Percentiles rank a stretch among this genome's conserved stretches.
phyloP scores from a whole-genome alignment of 2,329 filamentous ascomycete genomes.

The Beauveria brongniartii region DNA sequence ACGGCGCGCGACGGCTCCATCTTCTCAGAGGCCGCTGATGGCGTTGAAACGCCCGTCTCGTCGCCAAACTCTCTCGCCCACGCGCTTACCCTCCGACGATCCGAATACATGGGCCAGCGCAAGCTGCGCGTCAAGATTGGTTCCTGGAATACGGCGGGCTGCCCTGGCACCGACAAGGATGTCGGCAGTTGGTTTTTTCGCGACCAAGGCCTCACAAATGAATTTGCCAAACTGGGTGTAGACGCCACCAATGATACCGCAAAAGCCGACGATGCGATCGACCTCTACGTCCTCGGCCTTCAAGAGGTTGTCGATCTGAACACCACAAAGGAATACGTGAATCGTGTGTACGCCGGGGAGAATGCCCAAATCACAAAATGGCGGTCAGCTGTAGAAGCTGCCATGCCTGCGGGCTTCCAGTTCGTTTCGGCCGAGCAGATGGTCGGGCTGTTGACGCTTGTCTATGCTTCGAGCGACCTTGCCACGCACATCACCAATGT shows the following conservation, averaged over 20 bases:
- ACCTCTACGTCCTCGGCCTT: constrained; percentile 80
- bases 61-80: constrained; percentile 52
- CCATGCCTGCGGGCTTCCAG: constrained; percentile 68
- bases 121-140: constrained; percentile 81
- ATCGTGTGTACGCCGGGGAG: constrained; percentile 58
- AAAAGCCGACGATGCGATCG: constrained; percentile 51
- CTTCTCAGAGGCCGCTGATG: constrained; percentile 31
- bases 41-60: constrained; percentile 33
- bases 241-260: constrained; percentile 28
- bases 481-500: constrained; percentile 69
- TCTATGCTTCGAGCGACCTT: constrained; percentile 77
- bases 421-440: constrained; percentile 77
- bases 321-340: constrained; percentile 69
- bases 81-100: constrained; percentile 61
- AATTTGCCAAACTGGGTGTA: constrained; percentile 45
- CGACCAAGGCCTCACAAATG: constrained; percentile 60
- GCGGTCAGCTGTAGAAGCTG: constrained; percentile 66
- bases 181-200: constrained; percentile 81
- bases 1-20: constrained; percentile 21
- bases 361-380: constrained; percentile 64
- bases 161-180: constrained; percentile 79
- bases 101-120: constrained; percentile 70
- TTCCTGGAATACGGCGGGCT: constrained; percentile 88
- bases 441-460: constrained; percentile 72
- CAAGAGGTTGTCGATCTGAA: constrained; percentile 89